phyloP scores from a whole-genome alignment of 805 yeast genomes.

The Saturnispora hagleri region DNA sequence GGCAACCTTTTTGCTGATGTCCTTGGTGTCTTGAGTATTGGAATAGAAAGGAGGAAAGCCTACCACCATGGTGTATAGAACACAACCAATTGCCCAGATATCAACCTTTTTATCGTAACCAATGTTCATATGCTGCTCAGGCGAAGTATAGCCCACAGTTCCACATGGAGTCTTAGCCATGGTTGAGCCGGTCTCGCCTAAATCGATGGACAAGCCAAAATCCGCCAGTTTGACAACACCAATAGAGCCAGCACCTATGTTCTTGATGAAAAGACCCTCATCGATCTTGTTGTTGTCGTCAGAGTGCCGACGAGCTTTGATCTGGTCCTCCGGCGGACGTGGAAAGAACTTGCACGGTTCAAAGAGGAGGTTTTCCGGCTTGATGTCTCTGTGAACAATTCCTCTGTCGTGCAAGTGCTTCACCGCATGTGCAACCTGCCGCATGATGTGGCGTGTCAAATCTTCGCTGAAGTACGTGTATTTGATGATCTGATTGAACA shows the following conservation, averaged over 20 bases:
- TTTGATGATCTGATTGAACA: slow-evolving; percentile 71
- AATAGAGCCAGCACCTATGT: slow-evolving; percentile 54
- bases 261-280: slow-evolving; percentile 47
- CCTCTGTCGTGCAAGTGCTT: slow-evolving; percentile 66
- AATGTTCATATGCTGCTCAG: slow-evolving; percentile 55
- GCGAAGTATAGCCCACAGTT: slow-evolving; percentile 69
- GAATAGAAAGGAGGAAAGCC: slow-evolving; percentile 76
- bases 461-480: slow-evolving; percentile 70
- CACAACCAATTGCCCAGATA: slow-evolving; percentile 69
- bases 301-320: slow-evolving; percentile 37
- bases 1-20: slow-evolving; percentile 57
- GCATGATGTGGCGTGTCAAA: slow-evolving; percentile 59
- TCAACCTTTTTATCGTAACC: slow-evolving; percentile 60
- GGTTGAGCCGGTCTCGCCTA: slow-evolving; percentile 26
- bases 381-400: slow-evolving; percentile 72
- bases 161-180: slow-evolving; percentile 66
- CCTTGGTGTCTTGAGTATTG: slow-evolving; percentile 44
- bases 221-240: slow-evolving; percentile 61
- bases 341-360: slow-evolving; percentile 42
- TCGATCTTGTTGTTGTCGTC: slow-evolving; percentile 54
- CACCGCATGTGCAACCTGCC: slow-evolving; percentile 62
- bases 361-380: slow-evolving; percentile 70
- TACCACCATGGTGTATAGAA: slow-evolving; percentile 55
- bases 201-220: slow-evolving; percentile 57
- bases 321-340: slow-evolving; percentile 33